Base-by-base conservation (phyloP, 2,329 filamentous ascomycete species). In the Pezicula rhizophila region DNA sequence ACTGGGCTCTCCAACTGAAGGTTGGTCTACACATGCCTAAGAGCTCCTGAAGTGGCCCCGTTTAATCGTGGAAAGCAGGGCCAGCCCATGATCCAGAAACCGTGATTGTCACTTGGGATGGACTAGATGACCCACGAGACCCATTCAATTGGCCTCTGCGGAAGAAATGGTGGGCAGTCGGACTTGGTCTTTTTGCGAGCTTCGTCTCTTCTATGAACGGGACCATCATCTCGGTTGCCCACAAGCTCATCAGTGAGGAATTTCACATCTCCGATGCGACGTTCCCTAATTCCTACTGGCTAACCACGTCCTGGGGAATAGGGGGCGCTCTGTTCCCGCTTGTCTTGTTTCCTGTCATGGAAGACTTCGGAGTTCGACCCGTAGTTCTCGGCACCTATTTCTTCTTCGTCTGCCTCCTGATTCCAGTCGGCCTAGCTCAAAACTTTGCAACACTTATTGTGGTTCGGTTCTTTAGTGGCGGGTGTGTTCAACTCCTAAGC, bases 231-330 rank as follows among this genome's bases (percentile, higher is more conserved):
- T 66, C 66, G 4, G 63, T 63, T 14, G 66, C 64, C 8, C 67
- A 68, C 31, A 55, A 52, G 1, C 56, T 61, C 1, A 66, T 68
- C 46, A 70, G 70, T 45, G 56, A 66, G 14, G 66, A 68, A 41
- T 70, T 74, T 49, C 49, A 64, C 37, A 57, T 70, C 20, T 66
- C 59, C 42, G 63, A 71, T 40, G 59, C 61, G 15, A 43, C 46
- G 0, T 72, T 72, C 44, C 68, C 69, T 11, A 58, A 70, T 47
- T 66, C 65, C 8, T 71, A 68, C 50, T 72, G 67, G 64, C 61
- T 65, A 2, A 65, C 68, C 0, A 60, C 69, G 5, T 66, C 64
- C 5, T 72, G 69, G 71, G 68, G 66, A 15, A 45, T 72, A 1
- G 70, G 70, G 2, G 71, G 65, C 8, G 71, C 68, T 3, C 52